These are phyloP conservation scores for Closterium sp. DNA, from an alignment of 139 green algal genomes.

Conservation along the genomic window DNA sequence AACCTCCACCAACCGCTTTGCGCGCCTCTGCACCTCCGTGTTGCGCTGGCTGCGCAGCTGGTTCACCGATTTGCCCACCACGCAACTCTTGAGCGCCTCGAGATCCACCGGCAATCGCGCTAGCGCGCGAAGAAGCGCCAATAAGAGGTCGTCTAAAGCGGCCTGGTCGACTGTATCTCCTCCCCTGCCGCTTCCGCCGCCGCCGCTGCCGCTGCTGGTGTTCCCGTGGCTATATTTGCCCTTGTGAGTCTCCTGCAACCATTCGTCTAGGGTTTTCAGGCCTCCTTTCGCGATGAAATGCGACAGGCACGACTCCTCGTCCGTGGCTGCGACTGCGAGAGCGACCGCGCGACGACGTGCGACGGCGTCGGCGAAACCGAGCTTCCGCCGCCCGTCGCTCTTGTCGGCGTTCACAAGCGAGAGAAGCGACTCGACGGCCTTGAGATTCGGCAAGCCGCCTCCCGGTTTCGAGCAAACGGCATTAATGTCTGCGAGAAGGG, in stretches of 20 bases:
- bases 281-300: slow-evolving; percentile 27
- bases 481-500: background rate
- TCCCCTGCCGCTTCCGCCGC: background rate
- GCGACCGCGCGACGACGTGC: slow-evolving; percentile 6
- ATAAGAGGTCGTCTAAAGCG: slow-evolving; percentile 18
- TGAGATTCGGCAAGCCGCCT: background rate
- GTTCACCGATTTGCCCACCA: slow-evolving; percentile 35
- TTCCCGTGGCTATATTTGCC: background rate
- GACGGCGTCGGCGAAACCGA: background rate
- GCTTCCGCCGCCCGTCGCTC: background rate
- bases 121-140: slow-evolving; percentile 12
- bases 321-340: slow-evolving; percentile 10
- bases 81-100: slow-evolving; percentile 18
- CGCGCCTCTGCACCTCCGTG: slow-evolving; percentile 15
- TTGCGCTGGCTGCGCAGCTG: slow-evolving; percentile 26
- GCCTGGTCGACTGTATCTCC: background rate
- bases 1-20: slow-evolving; percentile 16
- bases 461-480: background rate
- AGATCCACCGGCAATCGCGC: slow-evolving; percentile 17
- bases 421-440: background rate
- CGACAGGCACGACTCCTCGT: slow-evolving; percentile 1
- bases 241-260: slow-evolving; percentile 26
- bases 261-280: slow-evolving; percentile 28
- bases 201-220: background rate
- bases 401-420: background rate